phyloP scores from a whole-genome alignment of 2,329 filamentous ascomycete species.

The Neofusicoccum umdonicola region DNA sequence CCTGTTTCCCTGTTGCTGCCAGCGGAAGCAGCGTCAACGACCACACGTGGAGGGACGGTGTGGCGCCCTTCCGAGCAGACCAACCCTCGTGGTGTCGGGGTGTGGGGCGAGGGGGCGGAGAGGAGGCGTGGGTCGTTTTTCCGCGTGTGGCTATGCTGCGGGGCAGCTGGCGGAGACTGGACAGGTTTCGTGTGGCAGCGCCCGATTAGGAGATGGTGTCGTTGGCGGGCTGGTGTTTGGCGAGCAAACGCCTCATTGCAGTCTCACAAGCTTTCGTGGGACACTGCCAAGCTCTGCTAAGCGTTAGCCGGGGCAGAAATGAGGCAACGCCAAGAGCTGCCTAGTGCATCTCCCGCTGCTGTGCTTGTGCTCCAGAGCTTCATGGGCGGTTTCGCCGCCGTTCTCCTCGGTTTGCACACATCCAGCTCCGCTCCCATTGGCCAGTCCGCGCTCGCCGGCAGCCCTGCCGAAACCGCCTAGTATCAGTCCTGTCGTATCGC shows the following conservation, averaged over 20 bases:
- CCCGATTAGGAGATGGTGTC: not conserved
- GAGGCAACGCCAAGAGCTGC: not conserved
- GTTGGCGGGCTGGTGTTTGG: not conserved
- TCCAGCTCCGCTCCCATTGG: not conserved
- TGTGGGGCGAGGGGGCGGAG: not conserved
- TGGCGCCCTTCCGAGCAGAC: not conserved
- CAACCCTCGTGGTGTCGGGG: not conserved
- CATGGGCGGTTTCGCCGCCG: not conserved
- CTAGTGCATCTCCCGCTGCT: not conserved
- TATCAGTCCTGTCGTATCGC: slow-evolving; percentile 1
- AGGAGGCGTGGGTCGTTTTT: not conserved
- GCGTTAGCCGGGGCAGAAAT: not conserved
- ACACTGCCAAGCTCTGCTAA: slow-evolving; percentile 6
- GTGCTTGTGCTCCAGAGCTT: not conserved
- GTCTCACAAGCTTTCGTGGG: slow-evolving; percentile 15
- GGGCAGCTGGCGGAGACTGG: not conserved
- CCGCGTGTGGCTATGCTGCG: not conserved
- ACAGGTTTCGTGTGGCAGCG: not conserved
- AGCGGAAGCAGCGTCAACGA: not conserved
- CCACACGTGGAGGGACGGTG: not conserved
- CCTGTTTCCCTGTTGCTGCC: not conserved
- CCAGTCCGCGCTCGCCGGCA: not conserved
- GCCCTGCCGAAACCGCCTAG: slow-evolving; percentile 2
- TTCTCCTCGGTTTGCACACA: not conserved
- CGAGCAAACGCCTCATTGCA: not conserved